Base-by-base conservation (phyloP, 768 basidiomycete genomes). In the Boletus vinaceobasis region DNA sequence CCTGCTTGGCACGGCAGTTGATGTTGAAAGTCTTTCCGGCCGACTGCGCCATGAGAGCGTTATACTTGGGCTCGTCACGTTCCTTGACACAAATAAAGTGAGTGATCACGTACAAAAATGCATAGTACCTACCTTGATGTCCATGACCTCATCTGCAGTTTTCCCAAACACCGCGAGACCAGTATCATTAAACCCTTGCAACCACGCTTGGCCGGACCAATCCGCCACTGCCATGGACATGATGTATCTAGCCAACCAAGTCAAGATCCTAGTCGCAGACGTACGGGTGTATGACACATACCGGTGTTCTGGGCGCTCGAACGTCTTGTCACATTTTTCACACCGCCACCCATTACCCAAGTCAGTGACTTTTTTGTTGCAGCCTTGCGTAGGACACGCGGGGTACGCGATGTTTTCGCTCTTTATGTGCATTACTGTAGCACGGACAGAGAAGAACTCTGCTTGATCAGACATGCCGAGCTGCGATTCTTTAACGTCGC, bases 171-270 rank as follows among this genome's bases (percentile, higher is more conserved):
- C 72, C 5, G 76, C 73, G 49, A 84, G 70, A 5, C 93, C 97
- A 33, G 88, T 83, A 7, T 98, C 96, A 67, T 99, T 96, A 78
- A 99, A 99, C 4, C 90, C 93, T 58, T 91, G 90, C 43, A 98
- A 75, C 96, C 96, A 98, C 17, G 85, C 80, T 70, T 95, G 91
- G 21, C 85, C 86, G 17, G 92, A 90, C 74, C 86, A 82, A 70
- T 99, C 97, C n/a, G 91, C 82, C 3, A 93, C 86, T 44, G 90
- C 90, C 75, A 97, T 78, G 37, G 85, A 81, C 60, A 98, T 78
- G 65, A 96, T 86, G 61, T 89, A 92, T 50, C 88, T 90, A 53
- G 13, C 5, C 37, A 27, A 29, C 53, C 19, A 1, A 32, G 43
- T 60, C 55, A 55, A 38, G 5, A 53, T 38, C 26, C 33, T 27